Evolutionary conservation across 768 basidiomycete genomes (phyloP).

Genomic region (Trametes gibbosa): DNA sequence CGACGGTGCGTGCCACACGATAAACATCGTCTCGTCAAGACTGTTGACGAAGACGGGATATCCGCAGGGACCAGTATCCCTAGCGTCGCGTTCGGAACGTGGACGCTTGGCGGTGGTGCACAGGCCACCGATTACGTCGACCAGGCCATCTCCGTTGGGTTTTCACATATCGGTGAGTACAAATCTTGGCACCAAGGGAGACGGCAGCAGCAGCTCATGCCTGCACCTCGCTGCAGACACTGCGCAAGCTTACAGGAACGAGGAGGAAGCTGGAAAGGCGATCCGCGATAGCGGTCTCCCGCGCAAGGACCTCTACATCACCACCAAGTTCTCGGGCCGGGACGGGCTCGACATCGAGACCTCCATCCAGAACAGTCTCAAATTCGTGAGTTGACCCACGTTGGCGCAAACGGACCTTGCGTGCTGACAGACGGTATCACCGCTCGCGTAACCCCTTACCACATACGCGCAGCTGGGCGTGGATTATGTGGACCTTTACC

Average conservation of each 20-base stretch:
- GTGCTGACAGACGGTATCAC: too few species aligned
- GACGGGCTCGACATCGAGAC: conserved; percentile 50
- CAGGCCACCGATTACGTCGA: conserved; percentile 52
- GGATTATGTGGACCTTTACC: conserved; percentile 66
- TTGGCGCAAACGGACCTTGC: neutral
- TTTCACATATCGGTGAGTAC: conserved; percentile 56
- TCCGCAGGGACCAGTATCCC: conserved; percentile 42
- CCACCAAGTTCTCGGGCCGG: conserved; percentile 60
- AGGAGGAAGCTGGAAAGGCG: conserved; percentile 51
- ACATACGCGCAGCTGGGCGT: conserved; percentile 50
- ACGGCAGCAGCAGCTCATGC: too few species aligned
- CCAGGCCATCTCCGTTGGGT: conserved; percentile 60
- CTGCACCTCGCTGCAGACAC: conserved; percentile 42
- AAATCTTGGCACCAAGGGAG: neutral
- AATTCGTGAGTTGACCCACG: conserved; percentile 42
- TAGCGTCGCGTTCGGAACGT: conserved; percentile 63
- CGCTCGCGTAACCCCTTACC: too few species aligned
- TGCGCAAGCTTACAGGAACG: conserved; percentile 60
- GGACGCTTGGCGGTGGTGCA: conserved; percentile 60
- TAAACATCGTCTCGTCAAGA: too few species aligned
- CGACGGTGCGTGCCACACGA: conserved; percentile 44
- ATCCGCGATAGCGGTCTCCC: conserved; percentile 51
- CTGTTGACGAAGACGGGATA: neutral
- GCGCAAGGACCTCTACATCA: conserved; percentile 59
- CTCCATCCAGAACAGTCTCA: conserved; percentile 54